A percentile compares a stretch with the other conserved stretches of the same genome.
Conservation (phyloP, 2,329 filamentous ascomycete genomes). For the Aurifilum marmelostoma region DNA sequence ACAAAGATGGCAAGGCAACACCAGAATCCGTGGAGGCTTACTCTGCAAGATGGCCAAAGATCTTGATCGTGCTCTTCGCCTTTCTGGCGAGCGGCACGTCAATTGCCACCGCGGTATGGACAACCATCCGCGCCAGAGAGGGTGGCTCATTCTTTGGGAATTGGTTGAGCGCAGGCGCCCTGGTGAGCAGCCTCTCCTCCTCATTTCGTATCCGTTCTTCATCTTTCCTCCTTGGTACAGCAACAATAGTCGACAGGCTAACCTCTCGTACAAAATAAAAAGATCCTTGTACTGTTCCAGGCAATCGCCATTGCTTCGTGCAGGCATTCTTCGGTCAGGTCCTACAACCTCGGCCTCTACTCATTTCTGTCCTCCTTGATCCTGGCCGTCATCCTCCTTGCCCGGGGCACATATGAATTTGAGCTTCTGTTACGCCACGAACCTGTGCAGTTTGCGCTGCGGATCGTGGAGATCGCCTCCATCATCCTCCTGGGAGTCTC, state of each 20-base stretch:
- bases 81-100: constrained; percentile 58
- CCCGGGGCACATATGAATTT: constrained; percentile 48
- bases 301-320: constrained; percentile 52
- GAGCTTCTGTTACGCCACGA: constrained; percentile 40
- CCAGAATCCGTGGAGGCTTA: constrained; percentile 65
- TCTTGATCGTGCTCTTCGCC: constrained; percentile 57
- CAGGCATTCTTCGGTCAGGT: constrained; percentile 51
- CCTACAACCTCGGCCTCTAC: constrained; percentile 58
- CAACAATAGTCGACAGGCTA: constrained; percentile 18
- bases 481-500: constrained; percentile 50
- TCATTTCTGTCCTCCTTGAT: constrained; percentile 52
- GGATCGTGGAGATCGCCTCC: constrained; percentile 51
- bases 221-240: too few species aligned
- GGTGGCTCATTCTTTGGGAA: constrained; percentile 53
- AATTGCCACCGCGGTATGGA: constrained; percentile 58
- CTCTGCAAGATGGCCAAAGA: constrained; percentile 62
- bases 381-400: constrained; percentile 47
- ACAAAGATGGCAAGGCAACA: constrained; percentile 71
- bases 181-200: constrained; percentile 55
- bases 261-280: constrained; percentile 35
- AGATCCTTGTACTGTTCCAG: constrained; percentile 59
- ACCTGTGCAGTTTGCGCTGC: constrained; percentile 46
- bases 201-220: too few species aligned
- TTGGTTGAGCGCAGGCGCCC: constrained; percentile 63
- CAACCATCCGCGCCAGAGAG: constrained; percentile 43